These are phyloP conservation scores for Fragaria nilgerrensis DNA, from an alignment of 306 rosid genomes.

Conservation along the genomic window DNA sequence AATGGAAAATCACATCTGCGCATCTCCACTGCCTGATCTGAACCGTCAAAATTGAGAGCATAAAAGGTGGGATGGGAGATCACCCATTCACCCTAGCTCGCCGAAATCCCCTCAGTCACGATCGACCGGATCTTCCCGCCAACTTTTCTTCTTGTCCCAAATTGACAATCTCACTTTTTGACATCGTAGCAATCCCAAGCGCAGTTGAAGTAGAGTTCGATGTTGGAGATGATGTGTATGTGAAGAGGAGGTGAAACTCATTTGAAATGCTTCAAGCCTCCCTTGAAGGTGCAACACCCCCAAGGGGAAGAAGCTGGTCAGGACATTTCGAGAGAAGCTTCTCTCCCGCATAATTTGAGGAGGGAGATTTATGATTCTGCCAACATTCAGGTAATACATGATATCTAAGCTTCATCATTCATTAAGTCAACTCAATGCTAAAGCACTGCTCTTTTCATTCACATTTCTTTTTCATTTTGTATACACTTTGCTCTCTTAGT, in stretches of 20 bases:
- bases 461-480: too few relatives aligned
- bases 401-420: slow-evolving; percentile 20
- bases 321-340: slow-evolving; percentile 86
- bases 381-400: slow-evolving; percentile 66
- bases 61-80: too few relatives aligned
- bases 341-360: slow-evolving; percentile 75
- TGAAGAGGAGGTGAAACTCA: slow-evolving; percentile 85
- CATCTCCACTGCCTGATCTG: too few relatives aligned
- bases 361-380: slow-evolving; percentile 91
- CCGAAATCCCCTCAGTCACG: too few relatives aligned
- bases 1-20: too few relatives aligned
- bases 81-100: too few relatives aligned
- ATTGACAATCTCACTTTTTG: too few relatives aligned
- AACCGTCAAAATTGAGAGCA: too few relatives aligned
- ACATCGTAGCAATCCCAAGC: too few relatives aligned
- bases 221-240: slow-evolving; percentile 69
- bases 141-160: too few relatives aligned
- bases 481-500: neutral
- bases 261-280: slow-evolving; percentile 82
- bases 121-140: too few relatives aligned
- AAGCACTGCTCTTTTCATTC: neutral
- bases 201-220: slow-evolving; percentile 42
- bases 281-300: slow-evolving; percentile 61
- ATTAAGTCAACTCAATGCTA: neutral
- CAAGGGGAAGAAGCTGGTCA: slow-evolving; percentile 52